phyloP scores from a whole-genome alignment of 176 grass and related monocot genomes.

The Metroxylon sagu region DNA sequence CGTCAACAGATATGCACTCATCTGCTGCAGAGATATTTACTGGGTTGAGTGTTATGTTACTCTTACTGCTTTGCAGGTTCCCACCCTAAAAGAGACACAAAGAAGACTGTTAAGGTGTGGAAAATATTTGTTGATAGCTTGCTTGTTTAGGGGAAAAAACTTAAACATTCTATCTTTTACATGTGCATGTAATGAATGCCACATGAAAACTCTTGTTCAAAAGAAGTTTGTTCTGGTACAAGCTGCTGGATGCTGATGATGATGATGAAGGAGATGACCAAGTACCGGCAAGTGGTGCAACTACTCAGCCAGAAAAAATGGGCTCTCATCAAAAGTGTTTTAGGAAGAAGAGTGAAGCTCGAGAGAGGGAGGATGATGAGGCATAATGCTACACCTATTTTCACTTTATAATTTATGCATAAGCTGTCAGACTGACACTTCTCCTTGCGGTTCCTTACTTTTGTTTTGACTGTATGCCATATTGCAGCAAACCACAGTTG shows the following conservation, averaged over 20 bases:
- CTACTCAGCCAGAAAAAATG: conserved; percentile 13
- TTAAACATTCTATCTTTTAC: too few relatives aligned
- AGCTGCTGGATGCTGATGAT: conserved; percentile 48
- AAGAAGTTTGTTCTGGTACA: conserved; percentile 22
- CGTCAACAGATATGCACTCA: conserved; percentile 30
- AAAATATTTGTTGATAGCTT: too few relatives aligned
- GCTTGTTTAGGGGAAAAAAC: too few relatives aligned
- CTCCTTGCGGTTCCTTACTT: background rate
- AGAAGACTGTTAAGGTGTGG: too few relatives aligned
- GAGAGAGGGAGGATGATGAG: conserved; percentile 42
- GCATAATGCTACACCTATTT: conserved; percentile 22
- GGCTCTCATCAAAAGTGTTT: conserved; percentile 51
- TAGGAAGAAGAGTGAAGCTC: conserved; percentile 52
- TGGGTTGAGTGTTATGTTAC: conserved; percentile 18
- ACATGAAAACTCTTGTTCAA: too few relatives aligned
- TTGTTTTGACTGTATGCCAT: conserved; percentile 1
- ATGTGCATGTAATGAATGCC: too few relatives aligned
- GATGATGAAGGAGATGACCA: conserved; percentile 35
- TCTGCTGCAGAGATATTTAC: conserved; percentile 54
- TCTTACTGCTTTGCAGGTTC: too few relatives aligned
- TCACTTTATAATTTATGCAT: conserved; percentile 5
- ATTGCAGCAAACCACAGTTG: conserved; percentile 28
- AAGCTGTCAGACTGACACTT: conserved; percentile 4
- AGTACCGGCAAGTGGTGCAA: conserved; percentile 6
- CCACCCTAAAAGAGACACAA: too few relatives aligned